phyloP scores from a whole-genome alignment of 192 early-diverging fungal genomes.

The Rhizophagus prolifer region DNA sequence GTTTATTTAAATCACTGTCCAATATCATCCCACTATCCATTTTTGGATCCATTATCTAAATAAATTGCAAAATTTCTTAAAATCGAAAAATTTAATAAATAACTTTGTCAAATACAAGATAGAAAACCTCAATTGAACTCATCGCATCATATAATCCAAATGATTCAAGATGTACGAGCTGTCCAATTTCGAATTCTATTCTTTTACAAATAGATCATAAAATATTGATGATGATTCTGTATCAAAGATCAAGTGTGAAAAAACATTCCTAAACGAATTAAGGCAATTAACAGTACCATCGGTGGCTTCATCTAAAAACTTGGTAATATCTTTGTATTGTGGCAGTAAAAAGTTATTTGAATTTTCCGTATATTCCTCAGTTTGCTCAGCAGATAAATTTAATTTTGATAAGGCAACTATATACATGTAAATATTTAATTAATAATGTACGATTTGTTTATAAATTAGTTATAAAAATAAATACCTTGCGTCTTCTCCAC shows the following conservation, averaged over 20 bases:
- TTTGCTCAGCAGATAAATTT: background rate
- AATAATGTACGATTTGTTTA: background rate
- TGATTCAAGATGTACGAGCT: constrained; percentile 52
- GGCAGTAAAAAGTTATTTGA: constrained; percentile 11
- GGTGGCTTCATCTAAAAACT: constrained; percentile 41
- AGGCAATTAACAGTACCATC: constrained; percentile 33
- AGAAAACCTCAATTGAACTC: constrained; percentile 55
- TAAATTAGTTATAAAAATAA: background rate
- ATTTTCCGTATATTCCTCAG: background rate
- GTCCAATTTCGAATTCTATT: constrained; percentile 55
- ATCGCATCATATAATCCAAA: constrained; percentile 64
- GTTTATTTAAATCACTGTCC: constrained; percentile 37
- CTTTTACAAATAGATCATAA: constrained; percentile 29
- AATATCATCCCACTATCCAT: constrained; percentile 64
- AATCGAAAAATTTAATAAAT: background rate
- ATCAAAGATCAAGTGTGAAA: background rate
- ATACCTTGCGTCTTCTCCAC: background rate
- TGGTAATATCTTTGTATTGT: constrained; percentile 48
- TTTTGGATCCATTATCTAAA: constrained; percentile 61
- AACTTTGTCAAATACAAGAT: background rate
- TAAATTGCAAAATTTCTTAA: background rate
- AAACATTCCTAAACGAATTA: background rate
- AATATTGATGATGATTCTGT: background rate
- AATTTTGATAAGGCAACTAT: background rate
- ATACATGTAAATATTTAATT: background rate